Conservation (phyloP, 2,329 filamentous ascomycete genomes). For the Claviceps sp. region DNA sequence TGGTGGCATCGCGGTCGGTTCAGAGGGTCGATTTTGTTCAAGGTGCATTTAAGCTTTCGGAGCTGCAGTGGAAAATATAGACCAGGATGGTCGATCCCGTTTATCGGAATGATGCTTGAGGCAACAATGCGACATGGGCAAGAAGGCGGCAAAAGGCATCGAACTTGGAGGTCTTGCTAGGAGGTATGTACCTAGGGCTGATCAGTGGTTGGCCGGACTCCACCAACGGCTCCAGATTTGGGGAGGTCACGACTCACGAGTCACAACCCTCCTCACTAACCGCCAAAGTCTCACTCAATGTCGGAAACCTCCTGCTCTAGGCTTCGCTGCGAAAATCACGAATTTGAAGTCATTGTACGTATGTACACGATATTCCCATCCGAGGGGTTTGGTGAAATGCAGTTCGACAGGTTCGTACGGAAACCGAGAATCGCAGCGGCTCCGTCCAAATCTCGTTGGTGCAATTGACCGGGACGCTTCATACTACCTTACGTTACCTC, state of each 20-base stretch:
- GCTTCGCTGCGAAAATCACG: no score
- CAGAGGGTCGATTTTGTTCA: background rate
- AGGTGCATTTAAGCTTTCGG: background rate
- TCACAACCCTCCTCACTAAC: no score
- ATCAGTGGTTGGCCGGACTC: background rate
- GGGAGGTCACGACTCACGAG: no score
- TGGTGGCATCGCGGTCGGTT: slow-evolving; percentile 3
- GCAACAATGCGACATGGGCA: background rate
- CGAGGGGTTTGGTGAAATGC: slow-evolving; percentile 7
- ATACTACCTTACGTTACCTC: slow-evolving; percentile 12
- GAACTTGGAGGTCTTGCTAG: background rate
- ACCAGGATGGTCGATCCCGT: background rate
- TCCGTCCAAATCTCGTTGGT: slow-evolving; percentile 14
- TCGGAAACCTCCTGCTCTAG: no score
- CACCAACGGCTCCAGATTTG: background rate
- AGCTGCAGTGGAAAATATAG: background rate
- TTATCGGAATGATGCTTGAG: background rate
- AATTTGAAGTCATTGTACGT: no score
- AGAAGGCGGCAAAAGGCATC: background rate
- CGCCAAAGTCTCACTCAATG: no score
- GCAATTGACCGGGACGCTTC: slow-evolving; percentile 9
- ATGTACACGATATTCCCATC: no score
- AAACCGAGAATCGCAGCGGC: slow-evolving; percentile 22
- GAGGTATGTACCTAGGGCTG: background rate
- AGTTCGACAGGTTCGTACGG: slow-evolving; percentile 21